Evolutionary conservation across 441 rosid species (phyloP).

Genomic region (Pelargonium exstipulatum): DNA sequence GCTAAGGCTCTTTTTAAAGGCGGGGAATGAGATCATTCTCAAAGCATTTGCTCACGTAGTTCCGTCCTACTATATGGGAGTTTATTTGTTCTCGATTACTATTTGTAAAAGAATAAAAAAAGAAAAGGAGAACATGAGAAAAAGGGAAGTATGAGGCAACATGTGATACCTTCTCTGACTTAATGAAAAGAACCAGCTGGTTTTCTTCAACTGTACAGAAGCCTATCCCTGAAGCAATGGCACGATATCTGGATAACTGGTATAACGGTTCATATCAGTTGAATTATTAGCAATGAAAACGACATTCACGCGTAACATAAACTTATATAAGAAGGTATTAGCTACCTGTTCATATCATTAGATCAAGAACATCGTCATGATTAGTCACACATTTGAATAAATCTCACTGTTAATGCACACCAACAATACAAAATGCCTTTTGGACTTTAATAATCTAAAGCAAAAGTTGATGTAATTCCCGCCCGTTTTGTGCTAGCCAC

Average conservation of each 20-base stretch:
- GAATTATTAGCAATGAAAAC: not conserved
- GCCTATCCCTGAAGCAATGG: slow-evolving; percentile 27
- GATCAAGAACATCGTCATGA: too few species aligned
- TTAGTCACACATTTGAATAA: too few species aligned
- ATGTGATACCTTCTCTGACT: not conserved
- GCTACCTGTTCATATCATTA: not conserved
- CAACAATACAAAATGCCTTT: too few species aligned
- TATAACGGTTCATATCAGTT: slow-evolving; percentile 23
- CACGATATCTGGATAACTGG: slow-evolving; percentile 32
- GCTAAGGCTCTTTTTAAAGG: too few species aligned
- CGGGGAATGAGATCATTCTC: too few species aligned
- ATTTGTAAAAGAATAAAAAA: not conserved
- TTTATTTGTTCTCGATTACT: too few species aligned
- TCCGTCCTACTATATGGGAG: too few species aligned
- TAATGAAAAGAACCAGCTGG: not conserved
- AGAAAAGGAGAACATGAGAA: not conserved
- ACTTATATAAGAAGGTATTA: not conserved
- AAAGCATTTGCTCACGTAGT: too few species aligned
- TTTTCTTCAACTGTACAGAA: not conserved
- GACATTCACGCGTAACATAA: slow-evolving; percentile 19
- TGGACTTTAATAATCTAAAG: not conserved
- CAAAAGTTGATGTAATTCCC: not conserved
- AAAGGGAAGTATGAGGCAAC: not conserved
- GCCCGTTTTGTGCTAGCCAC: not conserved
- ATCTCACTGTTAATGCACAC: not conserved